Conservation (phyloP, 805 yeast species). For the Ogataea parapolymorpha region DNA sequence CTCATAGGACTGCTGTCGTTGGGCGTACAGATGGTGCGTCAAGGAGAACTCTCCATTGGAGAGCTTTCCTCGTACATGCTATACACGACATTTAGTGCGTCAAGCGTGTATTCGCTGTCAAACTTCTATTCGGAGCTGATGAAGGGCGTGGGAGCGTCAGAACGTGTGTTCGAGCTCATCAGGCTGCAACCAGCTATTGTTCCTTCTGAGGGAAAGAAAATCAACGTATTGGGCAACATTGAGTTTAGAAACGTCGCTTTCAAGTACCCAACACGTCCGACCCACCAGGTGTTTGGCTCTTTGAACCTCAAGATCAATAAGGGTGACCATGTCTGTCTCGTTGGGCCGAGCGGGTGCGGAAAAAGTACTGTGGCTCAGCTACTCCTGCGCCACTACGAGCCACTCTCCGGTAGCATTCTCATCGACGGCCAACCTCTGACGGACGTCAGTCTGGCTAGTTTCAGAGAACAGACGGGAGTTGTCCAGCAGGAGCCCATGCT, state of each 20-base stretch:
- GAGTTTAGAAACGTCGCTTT: slow-evolving; percentile 63
- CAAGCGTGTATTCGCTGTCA: slow-evolving; percentile 88
- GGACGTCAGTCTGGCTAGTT: slow-evolving; percentile 65
- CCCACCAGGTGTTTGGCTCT: slow-evolving; percentile 59
- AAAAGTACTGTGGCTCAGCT: slow-evolving; percentile 85
- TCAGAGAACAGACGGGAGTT: slow-evolving; percentile 75
- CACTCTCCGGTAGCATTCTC: slow-evolving; percentile 56
- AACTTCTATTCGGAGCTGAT: slow-evolving; percentile 89
- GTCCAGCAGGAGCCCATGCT: slow-evolving; percentile 92
- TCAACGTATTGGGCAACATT: slow-evolving; percentile 51
- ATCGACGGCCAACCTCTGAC: slow-evolving; percentile 64
- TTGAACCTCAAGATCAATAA: slow-evolving; percentile 60
- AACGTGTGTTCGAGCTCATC: slow-evolving; percentile 81
- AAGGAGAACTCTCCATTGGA: slow-evolving; percentile 77
- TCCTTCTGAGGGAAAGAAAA: slow-evolving; percentile 57
- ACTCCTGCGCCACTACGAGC: slow-evolving; percentile 80
- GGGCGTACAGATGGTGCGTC: slow-evolving; percentile 78
- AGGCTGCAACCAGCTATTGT: slow-evolving; percentile 72
- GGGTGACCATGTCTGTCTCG: slow-evolving; percentile 89
- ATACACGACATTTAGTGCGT: slow-evolving; percentile 92
- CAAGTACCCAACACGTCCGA: slow-evolving; percentile 80
- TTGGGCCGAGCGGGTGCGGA: slow-evolving; percentile 97
- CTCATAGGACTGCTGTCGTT: slow-evolving; percentile 71
- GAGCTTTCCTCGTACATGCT: slow-evolving; percentile 90
- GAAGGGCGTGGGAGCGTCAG: slow-evolving; percentile 97